Evolutionary conservation across 495 filamentous ascomycete species (phyloP).

Genomic region (Aspergillus cristatus): DNA sequence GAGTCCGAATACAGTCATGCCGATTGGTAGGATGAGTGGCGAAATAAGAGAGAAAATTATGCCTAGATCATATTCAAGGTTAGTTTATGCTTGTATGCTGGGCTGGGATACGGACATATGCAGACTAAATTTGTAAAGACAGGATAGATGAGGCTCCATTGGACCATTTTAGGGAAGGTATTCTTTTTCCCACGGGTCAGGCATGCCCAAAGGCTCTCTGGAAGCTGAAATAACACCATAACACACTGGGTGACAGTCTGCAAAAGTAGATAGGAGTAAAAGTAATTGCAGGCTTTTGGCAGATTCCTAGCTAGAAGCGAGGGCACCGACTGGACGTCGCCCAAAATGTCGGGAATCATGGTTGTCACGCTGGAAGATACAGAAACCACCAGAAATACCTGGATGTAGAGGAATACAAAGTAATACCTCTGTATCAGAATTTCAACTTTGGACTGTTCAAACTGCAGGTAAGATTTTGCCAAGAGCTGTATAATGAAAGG

Average conservation of each 20-base stretch:
- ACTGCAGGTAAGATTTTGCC: too few species aligned
- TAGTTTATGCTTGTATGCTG: not conserved
- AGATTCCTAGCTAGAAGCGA: slow-evolving; percentile 53
- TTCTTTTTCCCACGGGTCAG: slow-evolving; percentile 51
- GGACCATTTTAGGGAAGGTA: slow-evolving; percentile 32
- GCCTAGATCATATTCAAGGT: slow-evolving; percentile 12
- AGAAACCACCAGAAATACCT: slow-evolving; percentile 69
- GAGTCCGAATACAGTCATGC: slow-evolving; percentile 63
- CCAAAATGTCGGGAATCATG: slow-evolving; percentile 17
- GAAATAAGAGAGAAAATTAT: slow-evolving; percentile 68
- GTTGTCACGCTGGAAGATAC: slow-evolving; percentile 42
- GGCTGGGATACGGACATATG: slow-evolving; percentile 37
- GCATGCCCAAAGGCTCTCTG: slow-evolving; percentile 61
- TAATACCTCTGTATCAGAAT: slow-evolving; percentile 58
- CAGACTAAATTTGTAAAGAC: slow-evolving; percentile 74
- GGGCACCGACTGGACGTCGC: slow-evolving; percentile 17
- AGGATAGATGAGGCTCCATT: slow-evolving; percentile 69
- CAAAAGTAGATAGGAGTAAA: slow-evolving; percentile 74
- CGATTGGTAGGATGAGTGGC: slow-evolving; percentile 66
- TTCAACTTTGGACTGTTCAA: not conserved
- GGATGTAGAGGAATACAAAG: slow-evolving; percentile 70
- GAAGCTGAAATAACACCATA: slow-evolving; percentile 45
- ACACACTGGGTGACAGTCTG: slow-evolving; percentile 57
- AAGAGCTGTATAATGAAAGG: too few species aligned
- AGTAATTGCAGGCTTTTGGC: slow-evolving; percentile 70